Base-by-base conservation (phyloP, 1,284 basidiomycete genomes). In the Thecaphora frezii region DNA sequence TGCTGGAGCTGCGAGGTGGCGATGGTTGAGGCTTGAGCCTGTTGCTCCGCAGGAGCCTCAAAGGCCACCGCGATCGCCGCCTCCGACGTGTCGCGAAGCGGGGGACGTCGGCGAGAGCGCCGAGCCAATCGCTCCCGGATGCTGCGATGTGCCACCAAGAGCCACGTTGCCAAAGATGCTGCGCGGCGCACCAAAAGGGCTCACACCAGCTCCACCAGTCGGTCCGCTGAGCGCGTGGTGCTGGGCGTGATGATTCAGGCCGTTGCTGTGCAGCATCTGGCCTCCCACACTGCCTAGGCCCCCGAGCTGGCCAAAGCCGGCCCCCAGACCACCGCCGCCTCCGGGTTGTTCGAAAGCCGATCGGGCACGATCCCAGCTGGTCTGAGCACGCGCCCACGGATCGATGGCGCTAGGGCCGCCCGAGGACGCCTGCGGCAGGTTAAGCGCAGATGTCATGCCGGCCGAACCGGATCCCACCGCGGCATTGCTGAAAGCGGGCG, bases 341-440 rank as follows among this genome's bases (percentile, higher is more conserved):
- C 56, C 54, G 12, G 72, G 70, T 54, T 68, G 66, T 46, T 78
- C 76, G 41, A 76, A 78, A 13, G 74, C 74, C 44, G 56, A 71
- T 26, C 74, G 65, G 30, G 76, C 74, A 8, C 73, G 66, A 44
- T 78, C 74, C 76, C 76, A 78, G 45, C 58, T 48, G 28, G 49
- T 56, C 10, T 45, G 51, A 18, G 56, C 60, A 9, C 65, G 50
- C 3, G 63, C 58, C 68, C 69, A 72, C 18, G 60, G 72, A 30
- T 72, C 71, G n/a, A 55, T 24, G 18, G 47, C 54, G 13, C 45
- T 19, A 14, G 28, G 43, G 9, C 51, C 56, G 24, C 60, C 48
- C 18, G 63, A 49, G 46, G 28, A 30, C 8, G 7, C 14, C 28
- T 8, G 28, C 28, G 28, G 28, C 28, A 30, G 14, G 28, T 30